Evolutionary conservation across 2,329 filamentous ascomycete species (phyloP).

Genomic region (Fusarium illudens): DNA sequence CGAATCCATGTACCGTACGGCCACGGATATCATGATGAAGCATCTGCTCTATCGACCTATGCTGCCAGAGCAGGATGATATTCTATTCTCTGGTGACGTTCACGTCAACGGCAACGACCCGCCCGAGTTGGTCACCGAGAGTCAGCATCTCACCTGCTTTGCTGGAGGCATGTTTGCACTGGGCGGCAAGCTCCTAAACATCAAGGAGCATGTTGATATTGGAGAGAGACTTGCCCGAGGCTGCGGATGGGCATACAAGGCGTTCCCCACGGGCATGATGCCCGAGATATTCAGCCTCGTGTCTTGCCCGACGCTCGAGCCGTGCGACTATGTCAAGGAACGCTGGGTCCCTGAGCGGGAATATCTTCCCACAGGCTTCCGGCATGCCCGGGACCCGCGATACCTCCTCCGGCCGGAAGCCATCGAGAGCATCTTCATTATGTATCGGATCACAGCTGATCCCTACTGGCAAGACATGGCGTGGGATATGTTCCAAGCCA

Average conservation of each 20-base stretch:
- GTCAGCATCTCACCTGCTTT: constrained; percentile 71
- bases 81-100: constrained; percentile 57
- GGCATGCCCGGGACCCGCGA: constrained; percentile 59
- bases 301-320: constrained; percentile 51
- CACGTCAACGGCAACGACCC: constrained; percentile 40
- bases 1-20: constrained; percentile 69
- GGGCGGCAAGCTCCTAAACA: constrained; percentile 65
- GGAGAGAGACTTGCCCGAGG: constrained; percentile 61
- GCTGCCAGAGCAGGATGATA: constrained; percentile 66
- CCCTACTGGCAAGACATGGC: constrained; percentile 58
- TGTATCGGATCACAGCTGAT: constrained; percentile 61
- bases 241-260: constrained; percentile 66
- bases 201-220: constrained; percentile 57
- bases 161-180: constrained; percentile 74
- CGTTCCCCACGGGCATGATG: constrained; percentile 65
- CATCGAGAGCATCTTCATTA: constrained; percentile 58
- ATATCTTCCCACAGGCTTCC: constrained; percentile 67
- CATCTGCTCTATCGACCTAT: constrained; percentile 77
- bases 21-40: constrained; percentile 67
- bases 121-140: constrained; percentile 41
- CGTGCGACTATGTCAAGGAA: constrained; percentile 45
- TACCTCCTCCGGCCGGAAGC: constrained; percentile 63
- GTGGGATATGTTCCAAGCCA: constrained; percentile 61
- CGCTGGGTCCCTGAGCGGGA: constrained; percentile 39
- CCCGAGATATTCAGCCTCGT: constrained; percentile 62